Percentiles rank a stretch among this genome's conserved stretches.
Conservation (phyloP, 2,329 filamentous ascomycete genomes). For the Pseudogymnoascus pannorum region DNA sequence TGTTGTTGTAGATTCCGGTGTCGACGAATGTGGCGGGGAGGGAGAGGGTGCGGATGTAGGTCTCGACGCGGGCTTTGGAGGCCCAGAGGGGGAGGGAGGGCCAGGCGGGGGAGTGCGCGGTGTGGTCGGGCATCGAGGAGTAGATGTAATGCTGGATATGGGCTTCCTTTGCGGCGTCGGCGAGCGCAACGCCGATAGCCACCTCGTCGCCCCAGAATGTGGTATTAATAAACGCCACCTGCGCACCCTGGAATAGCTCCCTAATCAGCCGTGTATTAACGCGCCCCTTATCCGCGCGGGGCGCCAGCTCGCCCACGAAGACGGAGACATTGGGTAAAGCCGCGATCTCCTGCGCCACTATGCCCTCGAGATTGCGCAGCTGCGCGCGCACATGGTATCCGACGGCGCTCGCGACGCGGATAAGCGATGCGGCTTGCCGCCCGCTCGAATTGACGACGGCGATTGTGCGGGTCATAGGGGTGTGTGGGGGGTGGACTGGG, state of each 20-base stretch:
- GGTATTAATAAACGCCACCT: constrained; percentile 95
- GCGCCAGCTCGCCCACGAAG: constrained; percentile 53
- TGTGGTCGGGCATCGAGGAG: constrained; percentile 94
- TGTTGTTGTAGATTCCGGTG: constrained; percentile 98
- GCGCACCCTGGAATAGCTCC: constrained; percentile 73
- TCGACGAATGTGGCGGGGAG: constrained; percentile 90
- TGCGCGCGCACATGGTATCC: constrained; percentile 92
- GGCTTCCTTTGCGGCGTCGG: constrained; percentile 78
- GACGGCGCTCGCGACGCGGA: constrained; percentile 86
- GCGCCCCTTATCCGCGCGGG: constrained; percentile 48
- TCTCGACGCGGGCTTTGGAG: constrained; percentile 85
- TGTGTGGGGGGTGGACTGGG: neutral
- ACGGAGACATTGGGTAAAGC: constrained; percentile 68
- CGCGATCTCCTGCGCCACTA: constrained; percentile 81
- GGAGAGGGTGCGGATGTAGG: constrained; percentile 71
- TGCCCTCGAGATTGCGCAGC: constrained; percentile 75
- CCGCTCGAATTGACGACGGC: constrained; percentile 95
- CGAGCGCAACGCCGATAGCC: constrained; percentile 78
- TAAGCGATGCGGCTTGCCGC: constrained; percentile 89
- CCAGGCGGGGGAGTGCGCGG: constrained; percentile 68
- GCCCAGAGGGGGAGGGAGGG: constrained; percentile 84
- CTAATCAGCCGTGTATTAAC: constrained; percentile 67
- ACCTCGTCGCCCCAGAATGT: constrained; percentile 95
- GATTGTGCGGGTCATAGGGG: constrained; percentile 46
- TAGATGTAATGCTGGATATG: constrained; percentile 90